phyloP scores from a whole-genome alignment of 1,139 yeast genomes.

The Blastobotrys serpentis region DNA sequence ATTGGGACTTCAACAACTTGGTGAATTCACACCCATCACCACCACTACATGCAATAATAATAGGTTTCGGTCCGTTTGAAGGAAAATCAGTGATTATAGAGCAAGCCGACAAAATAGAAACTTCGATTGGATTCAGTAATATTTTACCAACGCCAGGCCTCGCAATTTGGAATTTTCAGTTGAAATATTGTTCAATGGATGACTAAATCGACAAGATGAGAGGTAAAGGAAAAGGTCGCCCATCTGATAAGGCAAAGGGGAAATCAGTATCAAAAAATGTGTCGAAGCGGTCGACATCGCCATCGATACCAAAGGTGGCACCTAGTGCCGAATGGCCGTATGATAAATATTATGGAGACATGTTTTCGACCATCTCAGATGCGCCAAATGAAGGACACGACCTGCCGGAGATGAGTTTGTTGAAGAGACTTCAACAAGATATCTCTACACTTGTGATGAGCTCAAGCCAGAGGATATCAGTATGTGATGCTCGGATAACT shows the following conservation, averaged over 20 bases:
- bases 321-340: constrained; percentile 14
- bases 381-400: constrained; percentile 14
- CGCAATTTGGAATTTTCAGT: no score
- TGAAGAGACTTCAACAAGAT: constrained; percentile 7
- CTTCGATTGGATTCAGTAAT: no score
- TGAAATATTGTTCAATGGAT: no score
- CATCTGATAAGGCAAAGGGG: constrained; percentile 1
- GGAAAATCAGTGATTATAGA: no score
- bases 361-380: constrained; percentile 11
- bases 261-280: background rate
- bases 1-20: no score
- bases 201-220: background rate
- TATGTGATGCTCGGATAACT: constrained; percentile 6
- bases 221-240: constrained; percentile 5
- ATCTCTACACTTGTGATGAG: constrained; percentile 2
- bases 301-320: background rate
- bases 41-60: no score
- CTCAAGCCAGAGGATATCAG: background rate
- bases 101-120: no score
- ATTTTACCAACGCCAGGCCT: no score
- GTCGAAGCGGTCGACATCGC: background rate
- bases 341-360: constrained; percentile 12
- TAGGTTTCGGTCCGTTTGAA: no score
- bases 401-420: constrained; percentile 6
- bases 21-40: no score